Base-by-base conservation (phyloP, 78 protist species). In the Polysphondylium violaceum region DNA sequence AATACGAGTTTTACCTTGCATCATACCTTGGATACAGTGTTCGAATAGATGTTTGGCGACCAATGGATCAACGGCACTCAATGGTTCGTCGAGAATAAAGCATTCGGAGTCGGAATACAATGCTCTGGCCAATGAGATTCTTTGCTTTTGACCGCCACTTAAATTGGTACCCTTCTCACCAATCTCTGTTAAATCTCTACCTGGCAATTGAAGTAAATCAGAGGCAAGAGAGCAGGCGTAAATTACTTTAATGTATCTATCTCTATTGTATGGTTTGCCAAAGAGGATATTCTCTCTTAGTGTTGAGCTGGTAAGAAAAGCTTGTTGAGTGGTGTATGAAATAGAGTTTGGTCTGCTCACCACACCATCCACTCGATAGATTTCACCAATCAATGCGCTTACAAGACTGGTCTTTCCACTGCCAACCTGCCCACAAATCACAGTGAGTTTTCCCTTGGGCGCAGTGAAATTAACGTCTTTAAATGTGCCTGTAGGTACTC, bases 151-250 rank as follows among this genome's bases (percentile, higher is more conserved):
- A 29, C 99, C 99, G 35, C 99, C 99, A 2, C 87, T 35, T 17
- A 99, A 89, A 77, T 95, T 98, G 56, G 98, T 47, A 33, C 99
- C 99, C 29, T 77, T 74, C 90, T 98, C 99, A 36, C 99, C 99
- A 40, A 99, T 97, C 73, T 96, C 98, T n/a, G 98, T 94, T 78
- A 43, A 33, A 79, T 98, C 99, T 21, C 96, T 97, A 3, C 51
- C 83, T 3, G 96, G 76, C 19, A 97, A 53, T 14, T 36, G n/a
- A 19, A n/a, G 21, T 38, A 97, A 7, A 73, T 97, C 98, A 2
- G 75, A 7, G 3, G 9, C 23, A 12, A 97, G 90, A 21, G 79
- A 76, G 17, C 98, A 97, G 8, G 96, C 98, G 1, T 78, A 43
- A 3, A 98, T 2, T 3, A 94, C 97, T 2, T 23, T 23, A 2